These are phyloP conservation scores for Trametes elegans DNA, from an alignment of 768 basidiomycete species.

Conservation along the genomic window DNA sequence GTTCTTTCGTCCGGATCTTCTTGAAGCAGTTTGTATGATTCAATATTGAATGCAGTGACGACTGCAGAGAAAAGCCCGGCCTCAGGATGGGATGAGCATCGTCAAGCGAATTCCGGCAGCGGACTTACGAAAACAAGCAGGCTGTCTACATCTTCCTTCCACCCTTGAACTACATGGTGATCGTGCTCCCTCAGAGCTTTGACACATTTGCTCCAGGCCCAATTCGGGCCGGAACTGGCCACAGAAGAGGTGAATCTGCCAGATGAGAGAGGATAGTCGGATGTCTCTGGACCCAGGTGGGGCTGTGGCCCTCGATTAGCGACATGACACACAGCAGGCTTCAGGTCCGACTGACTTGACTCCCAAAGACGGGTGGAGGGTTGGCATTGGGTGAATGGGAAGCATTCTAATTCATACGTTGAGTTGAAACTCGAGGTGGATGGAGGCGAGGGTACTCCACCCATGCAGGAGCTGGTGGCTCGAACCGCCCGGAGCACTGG, in stretches of 20 bases:
- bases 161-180: slow-evolving; percentile 8
- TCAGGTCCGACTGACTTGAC: no score
- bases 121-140: slow-evolving; percentile 11
- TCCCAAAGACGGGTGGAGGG: no score
- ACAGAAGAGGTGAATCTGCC: background rate
- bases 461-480: no score
- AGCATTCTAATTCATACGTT: no score
- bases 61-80: slow-evolving; percentile 21
- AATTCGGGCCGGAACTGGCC: background rate
- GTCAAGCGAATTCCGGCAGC: background rate
- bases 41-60: slow-evolving; percentile 20
- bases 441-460: no score
- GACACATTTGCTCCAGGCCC: slow-evolving; percentile 5
- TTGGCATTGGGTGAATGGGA: no score
- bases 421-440: no score
- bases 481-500: no score
- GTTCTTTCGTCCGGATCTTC: slow-evolving; percentile 8
- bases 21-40: slow-evolving; percentile 15
- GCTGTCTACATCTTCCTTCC: slow-evolving; percentile 19
- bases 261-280: background rate
- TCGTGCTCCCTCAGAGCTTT: slow-evolving; percentile 7
- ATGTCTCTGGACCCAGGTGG: no score
- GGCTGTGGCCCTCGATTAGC: no score
- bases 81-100: background rate
- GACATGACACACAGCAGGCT: no score